Conservation (phyloP, 176 grass and related monocot genomes). For the Hyparrhenia diplandra region DNA sequence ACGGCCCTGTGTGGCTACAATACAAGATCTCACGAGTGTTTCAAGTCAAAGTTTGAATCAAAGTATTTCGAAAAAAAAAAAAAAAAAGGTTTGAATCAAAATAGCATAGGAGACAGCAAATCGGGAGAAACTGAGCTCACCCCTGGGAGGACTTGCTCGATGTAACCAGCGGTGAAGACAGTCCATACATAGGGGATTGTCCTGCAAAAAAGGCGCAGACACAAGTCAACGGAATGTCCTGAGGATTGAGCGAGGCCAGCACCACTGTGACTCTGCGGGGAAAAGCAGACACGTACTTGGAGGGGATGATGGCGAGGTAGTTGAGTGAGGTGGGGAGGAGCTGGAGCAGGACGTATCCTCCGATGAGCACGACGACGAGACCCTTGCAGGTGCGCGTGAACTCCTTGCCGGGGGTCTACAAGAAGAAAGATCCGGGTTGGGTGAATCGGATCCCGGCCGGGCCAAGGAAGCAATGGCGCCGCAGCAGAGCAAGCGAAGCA, state of each 20-base stretch:
- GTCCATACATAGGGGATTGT: conserved; percentile 98
- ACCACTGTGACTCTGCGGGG: too few species aligned
- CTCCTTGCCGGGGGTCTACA: conserved; percentile 62
- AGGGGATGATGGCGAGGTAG: conserved; percentile 81
- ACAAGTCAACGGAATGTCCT: background rate
- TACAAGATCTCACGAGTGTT: background rate
- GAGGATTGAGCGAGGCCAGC: too few species aligned
- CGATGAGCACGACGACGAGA: conserved; percentile 66
- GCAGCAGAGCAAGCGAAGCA: background rate
- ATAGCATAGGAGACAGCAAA: background rate
- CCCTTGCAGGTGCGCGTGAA: conserved; percentile 95
- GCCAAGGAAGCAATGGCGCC: background rate
- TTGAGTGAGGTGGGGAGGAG: conserved; percentile 64
- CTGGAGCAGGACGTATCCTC: conserved; percentile 80
- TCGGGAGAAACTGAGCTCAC: conserved; percentile 23
- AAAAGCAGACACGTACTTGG: conserved; percentile 70
- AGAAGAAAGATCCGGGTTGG: background rate
- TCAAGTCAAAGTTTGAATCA: background rate
- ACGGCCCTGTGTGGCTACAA: background rate
- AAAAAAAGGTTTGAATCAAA: background rate
- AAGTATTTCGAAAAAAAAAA: too few species aligned
- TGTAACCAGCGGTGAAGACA: conserved; percentile 88
- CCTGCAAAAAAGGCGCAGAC: conserved; percentile 34
- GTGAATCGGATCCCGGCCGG: background rate
- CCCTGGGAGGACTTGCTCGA: conserved; percentile 95